These are phyloP conservation scores for Vararia minispora DNA, from an alignment of 768 basidiomycete genomes.

Conservation along the genomic window DNA sequence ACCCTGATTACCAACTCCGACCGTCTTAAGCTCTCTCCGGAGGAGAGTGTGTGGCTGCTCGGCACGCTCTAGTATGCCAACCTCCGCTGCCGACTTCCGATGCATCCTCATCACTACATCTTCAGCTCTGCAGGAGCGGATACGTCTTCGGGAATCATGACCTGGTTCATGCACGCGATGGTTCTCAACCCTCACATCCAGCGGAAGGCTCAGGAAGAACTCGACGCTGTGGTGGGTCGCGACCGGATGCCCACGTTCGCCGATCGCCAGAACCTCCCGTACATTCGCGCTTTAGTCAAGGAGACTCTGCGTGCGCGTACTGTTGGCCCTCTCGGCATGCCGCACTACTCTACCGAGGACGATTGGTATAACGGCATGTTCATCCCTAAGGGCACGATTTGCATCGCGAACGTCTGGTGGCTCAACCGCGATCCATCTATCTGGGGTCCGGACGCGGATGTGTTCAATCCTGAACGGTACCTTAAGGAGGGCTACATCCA, in stretches of 20 bases:
- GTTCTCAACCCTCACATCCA: constrained; percentile 2
- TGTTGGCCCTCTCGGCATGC: constrained; percentile 4
- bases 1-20: constrained; percentile 6
- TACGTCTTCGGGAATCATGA: background rate
- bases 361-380: constrained; percentile 18
- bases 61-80: constrained; percentile 15
- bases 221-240: constrained; percentile 7
- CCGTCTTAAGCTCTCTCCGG: constrained; percentile 5
- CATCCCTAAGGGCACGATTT: constrained; percentile 25
- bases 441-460: constrained; percentile 15
- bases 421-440: constrained; percentile 16
- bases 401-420: constrained; percentile 20
- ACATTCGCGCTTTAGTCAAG: constrained; percentile 11
- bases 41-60: constrained; percentile 13
- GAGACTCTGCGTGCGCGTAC: constrained; percentile 8
- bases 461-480: constrained; percentile 16
- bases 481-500: constrained; percentile 16
- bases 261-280: constrained; percentile 5
- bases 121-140: constrained; percentile 2
- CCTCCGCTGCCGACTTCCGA: background rate
- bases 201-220: constrained; percentile 1
- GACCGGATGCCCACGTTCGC: constrained; percentile 7
- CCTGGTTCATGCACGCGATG: constrained; percentile 7
- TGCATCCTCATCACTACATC: too few species aligned
- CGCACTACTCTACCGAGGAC: constrained; percentile 15